Conservation (phyloP, 2,329 filamentous ascomycete species). For the Claviceps sorghi region DNA sequence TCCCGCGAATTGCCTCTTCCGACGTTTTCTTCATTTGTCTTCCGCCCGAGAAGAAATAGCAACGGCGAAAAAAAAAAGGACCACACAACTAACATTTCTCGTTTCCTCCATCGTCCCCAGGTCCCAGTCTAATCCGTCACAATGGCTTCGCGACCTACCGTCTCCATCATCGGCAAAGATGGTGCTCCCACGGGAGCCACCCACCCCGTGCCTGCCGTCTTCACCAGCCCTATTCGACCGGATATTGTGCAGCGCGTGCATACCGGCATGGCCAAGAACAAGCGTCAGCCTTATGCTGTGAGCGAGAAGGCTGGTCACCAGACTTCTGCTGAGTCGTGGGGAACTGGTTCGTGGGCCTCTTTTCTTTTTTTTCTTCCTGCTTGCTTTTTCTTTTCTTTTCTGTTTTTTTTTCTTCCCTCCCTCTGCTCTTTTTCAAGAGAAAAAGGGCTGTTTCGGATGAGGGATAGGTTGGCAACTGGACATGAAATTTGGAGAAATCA, state of each 20-base stretch:
- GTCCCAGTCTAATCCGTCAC: constrained; percentile 26
- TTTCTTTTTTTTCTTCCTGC: not conserved
- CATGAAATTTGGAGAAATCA: not conserved
- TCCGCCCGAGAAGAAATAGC: not conserved
- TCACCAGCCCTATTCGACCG: constrained; percentile 91
- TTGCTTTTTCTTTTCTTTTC: too few relatives aligned
- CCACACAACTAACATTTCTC: not conserved
- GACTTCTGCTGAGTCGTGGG: constrained; percentile 99
- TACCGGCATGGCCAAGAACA: constrained; percentile 99
- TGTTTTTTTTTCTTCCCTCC: not conserved
- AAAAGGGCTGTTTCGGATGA: not conserved
- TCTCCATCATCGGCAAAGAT: constrained; percentile 94
- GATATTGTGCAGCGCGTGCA: constrained; percentile 99
- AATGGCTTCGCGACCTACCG: constrained; percentile 95
- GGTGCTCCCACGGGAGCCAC: constrained; percentile 81
- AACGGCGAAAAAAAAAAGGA: not conserved
- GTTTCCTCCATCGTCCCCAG: constrained; percentile 2
- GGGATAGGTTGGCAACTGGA: not conserved
- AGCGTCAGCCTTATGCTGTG: constrained; percentile 97
- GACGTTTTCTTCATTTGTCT: too few relatives aligned
- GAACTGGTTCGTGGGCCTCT: constrained; percentile 66
- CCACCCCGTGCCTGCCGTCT: constrained; percentile 89
- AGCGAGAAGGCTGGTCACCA: constrained; percentile 99
- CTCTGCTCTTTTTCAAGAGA: not conserved
- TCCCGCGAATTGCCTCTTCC: not conserved